Evolutionary conservation across 2,329 filamentous ascomycete genomes (phyloP), one percentile per base, ranked within the genome.

Genomic region (Fusarium odoratissimum): DNA sequence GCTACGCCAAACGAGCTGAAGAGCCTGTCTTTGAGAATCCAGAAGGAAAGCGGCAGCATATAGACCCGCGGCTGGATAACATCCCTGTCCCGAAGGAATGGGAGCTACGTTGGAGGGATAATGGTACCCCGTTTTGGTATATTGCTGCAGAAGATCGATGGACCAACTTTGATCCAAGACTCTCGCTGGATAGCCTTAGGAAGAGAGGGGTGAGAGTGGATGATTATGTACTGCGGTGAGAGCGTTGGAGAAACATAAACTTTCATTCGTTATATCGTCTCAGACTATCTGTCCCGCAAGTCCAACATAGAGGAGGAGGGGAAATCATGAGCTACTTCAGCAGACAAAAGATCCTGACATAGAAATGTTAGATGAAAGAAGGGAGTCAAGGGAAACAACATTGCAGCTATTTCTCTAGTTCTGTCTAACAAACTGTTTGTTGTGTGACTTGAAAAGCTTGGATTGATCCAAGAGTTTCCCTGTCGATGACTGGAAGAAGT

Each of bases 381-480:
- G 6, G 10, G 7, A 7, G 19, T 40, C 37, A 8, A 21, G 8
- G 7, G 8, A 4, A 19, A 44, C 1, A 8, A 19, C 5, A 25
- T 0, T 12, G 3, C 1, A 8, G 21, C n/a, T 33, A 3, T 33
- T 6, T 19, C 2, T 35, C 35, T 41, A 65, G n/a, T 4, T 28
- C n/a, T 60, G 38, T 8, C 52, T 30, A 6, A 71, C 55, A 44
- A 71, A 71, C 3, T 25, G 61, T 5, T 46, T 25, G 10, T 21
- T 58, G 17, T 71, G 68, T 11, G 68, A 71, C 37, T 71, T 71
- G 6, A 48, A 44, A 21, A 71, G 67, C 2, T n/a, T 67, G 1
- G 68, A 67, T 5, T 23, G 55, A 21, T 71, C 67, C 28, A 71
- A 7, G 0, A 71, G 10, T 2, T 44, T 33, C 0, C 68, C 68